Evolutionary conservation across 1,284 basidiomycete genomes (phyloP).

Genomic region (Malassezia brasiliensis): DNA sequence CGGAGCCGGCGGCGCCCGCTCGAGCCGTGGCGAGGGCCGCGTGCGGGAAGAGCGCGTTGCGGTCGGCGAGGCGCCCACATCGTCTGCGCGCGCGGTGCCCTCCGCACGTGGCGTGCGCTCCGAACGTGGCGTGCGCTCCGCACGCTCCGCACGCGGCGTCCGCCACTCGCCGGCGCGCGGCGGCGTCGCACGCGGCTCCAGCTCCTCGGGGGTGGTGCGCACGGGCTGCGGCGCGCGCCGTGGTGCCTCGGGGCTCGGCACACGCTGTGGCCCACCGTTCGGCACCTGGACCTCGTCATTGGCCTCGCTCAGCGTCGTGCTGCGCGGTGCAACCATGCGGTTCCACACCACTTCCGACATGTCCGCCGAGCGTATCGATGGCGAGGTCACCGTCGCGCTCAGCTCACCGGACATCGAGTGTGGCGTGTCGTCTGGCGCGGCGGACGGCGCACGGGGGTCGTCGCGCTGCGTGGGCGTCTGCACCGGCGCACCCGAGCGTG

Average conservation of each 20-base stretch:
- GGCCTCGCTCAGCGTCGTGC: neutral
- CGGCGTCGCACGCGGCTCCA: neutral
- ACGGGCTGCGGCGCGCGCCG: neutral
- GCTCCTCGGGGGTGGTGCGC: no score
- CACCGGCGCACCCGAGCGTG: no score
- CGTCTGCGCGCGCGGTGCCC: neutral
- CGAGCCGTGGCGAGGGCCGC: neutral
- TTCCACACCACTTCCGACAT: neutral
- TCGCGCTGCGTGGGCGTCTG: neutral
- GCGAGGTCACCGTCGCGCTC: neutral
- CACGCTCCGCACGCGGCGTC: neutral
- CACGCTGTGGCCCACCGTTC: neutral
- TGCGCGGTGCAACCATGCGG: neutral
- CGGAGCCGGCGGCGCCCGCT: neutral
- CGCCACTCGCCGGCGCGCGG: neutral
- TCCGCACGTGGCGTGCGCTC: neutral
- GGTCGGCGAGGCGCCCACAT: neutral
- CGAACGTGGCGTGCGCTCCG: neutral
- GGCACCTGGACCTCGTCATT: neutral
- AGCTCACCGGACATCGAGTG: constrained; percentile 2
- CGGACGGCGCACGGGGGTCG: neutral
- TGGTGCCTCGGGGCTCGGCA: neutral
- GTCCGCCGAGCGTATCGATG: neutral
- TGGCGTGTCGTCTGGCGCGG: neutral
- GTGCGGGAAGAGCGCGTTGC: neutral